phyloP scores from a whole-genome alignment of 331 rosid species.

The Acacia concinna region DNA sequence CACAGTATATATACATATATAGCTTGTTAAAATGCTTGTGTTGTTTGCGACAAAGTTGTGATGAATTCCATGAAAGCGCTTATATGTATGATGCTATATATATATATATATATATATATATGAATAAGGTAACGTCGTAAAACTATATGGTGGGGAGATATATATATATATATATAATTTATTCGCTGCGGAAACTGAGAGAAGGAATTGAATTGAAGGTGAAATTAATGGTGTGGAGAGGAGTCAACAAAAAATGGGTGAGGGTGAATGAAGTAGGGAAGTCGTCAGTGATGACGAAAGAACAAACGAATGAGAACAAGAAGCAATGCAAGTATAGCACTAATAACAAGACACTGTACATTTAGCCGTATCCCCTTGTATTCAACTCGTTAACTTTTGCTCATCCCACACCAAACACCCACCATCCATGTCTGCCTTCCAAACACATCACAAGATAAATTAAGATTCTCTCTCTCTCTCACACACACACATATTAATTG shows the following conservation, averaged over 20 bases:
- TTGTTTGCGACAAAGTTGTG: not conserved
- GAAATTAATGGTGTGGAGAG: not conserved
- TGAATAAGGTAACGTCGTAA: not conserved
- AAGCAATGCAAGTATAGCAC: slow-evolving; percentile 49
- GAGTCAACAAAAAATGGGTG: slow-evolving; percentile 35
- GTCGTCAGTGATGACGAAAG: slow-evolving; percentile 50
- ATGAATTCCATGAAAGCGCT: not conserved
- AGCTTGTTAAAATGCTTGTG: not conserved
- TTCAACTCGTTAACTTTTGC: slow-evolving; percentile 72
- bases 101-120: no score
- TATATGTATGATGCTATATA: not conserved
- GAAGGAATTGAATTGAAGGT: not conserved
- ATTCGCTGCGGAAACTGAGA: not conserved
- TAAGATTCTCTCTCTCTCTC: not conserved
- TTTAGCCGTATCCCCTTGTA: slow-evolving; percentile 78
- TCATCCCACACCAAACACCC: slow-evolving; percentile 62
- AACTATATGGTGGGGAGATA: not conserved
- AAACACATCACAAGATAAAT: not conserved
- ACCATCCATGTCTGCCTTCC: slow-evolving; percentile 62
- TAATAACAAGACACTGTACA: slow-evolving; percentile 54
- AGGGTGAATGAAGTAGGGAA: slow-evolving; percentile 32
- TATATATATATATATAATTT: no score
- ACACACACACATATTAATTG: slow-evolving; percentile 5
- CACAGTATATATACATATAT: no score
- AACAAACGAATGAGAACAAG: slow-evolving; percentile 96